A percentile compares a stretch with the other conserved stretches of the same genome.
Conservation (phyloP, 73 alveolate genomes). For the Stentor coeruleus region DNA sequence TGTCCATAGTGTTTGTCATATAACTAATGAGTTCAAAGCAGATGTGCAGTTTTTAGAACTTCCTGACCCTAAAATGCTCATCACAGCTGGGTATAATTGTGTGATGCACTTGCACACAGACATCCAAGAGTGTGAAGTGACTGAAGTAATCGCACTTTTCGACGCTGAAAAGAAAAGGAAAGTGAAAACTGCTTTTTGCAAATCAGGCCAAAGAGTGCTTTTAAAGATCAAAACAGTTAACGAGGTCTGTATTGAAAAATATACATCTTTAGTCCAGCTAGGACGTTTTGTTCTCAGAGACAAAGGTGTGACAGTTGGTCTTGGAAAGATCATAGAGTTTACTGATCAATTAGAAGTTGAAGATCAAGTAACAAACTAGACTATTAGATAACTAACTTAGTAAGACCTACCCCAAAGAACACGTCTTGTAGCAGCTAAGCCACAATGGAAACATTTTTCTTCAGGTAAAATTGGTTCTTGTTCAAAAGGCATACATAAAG, state of each 20-base stretch:
- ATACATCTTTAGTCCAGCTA: conserved; percentile 37
- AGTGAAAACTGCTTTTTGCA: conserved; percentile 38
- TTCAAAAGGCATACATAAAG: conserved; percentile 90
- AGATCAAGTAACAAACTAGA: not conserved
- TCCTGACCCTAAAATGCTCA: conserved; percentile 50
- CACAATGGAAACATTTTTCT: conserved; percentile 94
- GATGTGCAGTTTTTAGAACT: conserved; percentile 40
- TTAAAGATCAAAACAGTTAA: not conserved
- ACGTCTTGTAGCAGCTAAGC: conserved; percentile 76
- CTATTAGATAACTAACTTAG: conserved; percentile 43
- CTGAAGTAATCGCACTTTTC: conserved; percentile 56
- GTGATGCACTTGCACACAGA: conserved; percentile 83
- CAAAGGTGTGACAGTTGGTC: conserved; percentile 65
- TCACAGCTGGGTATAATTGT: conserved; percentile 61
- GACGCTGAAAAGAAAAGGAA: conserved; percentile 54
- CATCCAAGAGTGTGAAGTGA: conserved; percentile 79
- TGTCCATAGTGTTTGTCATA: conserved; percentile 38
- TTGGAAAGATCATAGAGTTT: conserved; percentile 19
- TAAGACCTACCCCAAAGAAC: conserved; percentile 98
- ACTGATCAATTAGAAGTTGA: conserved; percentile 12
- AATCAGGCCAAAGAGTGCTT: not conserved
- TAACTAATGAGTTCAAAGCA: conserved; percentile 48
- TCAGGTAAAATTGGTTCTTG: conserved; percentile 82
- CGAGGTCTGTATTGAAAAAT: conserved; percentile 23
- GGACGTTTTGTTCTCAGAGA: conserved; percentile 84